Conservation (phyloP, 495 filamentous ascomycete genomes). For the Tuber microsphaerosporum region DNA sequence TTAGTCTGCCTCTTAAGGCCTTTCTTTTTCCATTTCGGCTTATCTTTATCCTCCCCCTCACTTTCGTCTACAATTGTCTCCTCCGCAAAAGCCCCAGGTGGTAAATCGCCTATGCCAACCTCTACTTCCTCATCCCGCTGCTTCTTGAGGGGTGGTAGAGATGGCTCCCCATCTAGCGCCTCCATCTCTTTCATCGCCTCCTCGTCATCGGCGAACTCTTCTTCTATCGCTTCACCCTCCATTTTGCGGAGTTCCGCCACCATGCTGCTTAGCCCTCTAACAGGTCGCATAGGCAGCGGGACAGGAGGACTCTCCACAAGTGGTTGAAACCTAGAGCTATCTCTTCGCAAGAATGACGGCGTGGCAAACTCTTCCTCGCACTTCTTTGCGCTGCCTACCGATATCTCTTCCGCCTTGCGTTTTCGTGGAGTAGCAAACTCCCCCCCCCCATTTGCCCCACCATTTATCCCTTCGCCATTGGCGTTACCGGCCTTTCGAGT, state of each 20-base stretch:
- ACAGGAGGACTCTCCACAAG: slow-evolving; percentile 42
- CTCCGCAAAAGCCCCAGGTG: slow-evolving; percentile 59
- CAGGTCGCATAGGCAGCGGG: slow-evolving; percentile 56
- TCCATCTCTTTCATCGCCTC: slow-evolving; percentile 79
- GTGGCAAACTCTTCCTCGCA: slow-evolving; percentile 49
- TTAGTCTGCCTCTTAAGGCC: slow-evolving; percentile 84
- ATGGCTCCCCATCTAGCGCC: slow-evolving; percentile 43
- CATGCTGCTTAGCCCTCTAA: slow-evolving; percentile 67
- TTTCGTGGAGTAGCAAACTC: slow-evolving; percentile 34
- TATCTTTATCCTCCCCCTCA: slow-evolving; percentile 46
- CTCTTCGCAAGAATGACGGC: slow-evolving; percentile 66
- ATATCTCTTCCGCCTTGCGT: slow-evolving; percentile 29
- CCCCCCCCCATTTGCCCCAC: neutral
- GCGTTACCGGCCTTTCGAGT: neutral
- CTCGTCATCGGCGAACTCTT: slow-evolving; percentile 62
- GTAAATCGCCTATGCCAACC: slow-evolving; percentile 40
- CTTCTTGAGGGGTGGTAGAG: neutral
- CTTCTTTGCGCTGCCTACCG: slow-evolving; percentile 4
- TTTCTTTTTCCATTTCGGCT: slow-evolving; percentile 76
- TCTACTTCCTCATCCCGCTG: slow-evolving; percentile 23
- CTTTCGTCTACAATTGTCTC: slow-evolving; percentile 46
- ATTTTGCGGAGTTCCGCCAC: slow-evolving; percentile 69
- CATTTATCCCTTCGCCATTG: neutral
- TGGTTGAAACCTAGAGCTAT: slow-evolving; percentile 30
- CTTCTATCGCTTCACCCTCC: slow-evolving; percentile 57